A percentile compares a stretch with the other conserved stretches of the same genome.
Conservation (phyloP, 306 rosid species). For the Vachellia pachyceras region DNA sequence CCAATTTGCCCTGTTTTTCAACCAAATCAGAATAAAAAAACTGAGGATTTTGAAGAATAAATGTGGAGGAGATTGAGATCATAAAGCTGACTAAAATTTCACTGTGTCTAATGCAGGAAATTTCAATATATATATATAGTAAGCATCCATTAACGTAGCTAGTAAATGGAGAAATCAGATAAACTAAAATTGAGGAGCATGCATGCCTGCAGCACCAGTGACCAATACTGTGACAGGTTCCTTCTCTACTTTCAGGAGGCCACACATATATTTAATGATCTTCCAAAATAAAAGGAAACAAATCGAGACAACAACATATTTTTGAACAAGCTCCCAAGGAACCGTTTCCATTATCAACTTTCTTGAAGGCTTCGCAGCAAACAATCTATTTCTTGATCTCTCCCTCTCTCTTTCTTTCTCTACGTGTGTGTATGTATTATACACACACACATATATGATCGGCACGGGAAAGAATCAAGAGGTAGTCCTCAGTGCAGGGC, state of each 20-base stretch:
- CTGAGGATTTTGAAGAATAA: background rate
- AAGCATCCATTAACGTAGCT: background rate
- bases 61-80: background rate
- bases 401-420: background rate
- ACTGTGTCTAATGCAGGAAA: background rate
- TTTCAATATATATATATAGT: background rate
- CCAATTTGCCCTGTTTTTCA: slow-evolving; percentile 72
- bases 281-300: slow-evolving; percentile 66
- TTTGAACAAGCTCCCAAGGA: slow-evolving; percentile 49
- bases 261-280: slow-evolving; percentile 66
- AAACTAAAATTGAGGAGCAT: slow-evolving; percentile 41
- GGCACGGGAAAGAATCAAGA: slow-evolving; percentile 32
- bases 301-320: slow-evolving; percentile 53
- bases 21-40: slow-evolving; percentile 9
- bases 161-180: background rate
- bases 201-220: slow-evolving; percentile 93
- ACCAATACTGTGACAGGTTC: slow-evolving; percentile 76
- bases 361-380: slow-evolving; percentile 25
- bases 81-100: background rate
- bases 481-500: slow-evolving; percentile 42
- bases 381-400: slow-evolving; percentile 23
- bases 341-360: slow-evolving; percentile 40
- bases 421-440: background rate
- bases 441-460: background rate
- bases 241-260: slow-evolving; percentile 63